Evolutionary conservation across 768 basidiomycete species (phyloP).

Genomic region (Mycena indigotica): DNA sequence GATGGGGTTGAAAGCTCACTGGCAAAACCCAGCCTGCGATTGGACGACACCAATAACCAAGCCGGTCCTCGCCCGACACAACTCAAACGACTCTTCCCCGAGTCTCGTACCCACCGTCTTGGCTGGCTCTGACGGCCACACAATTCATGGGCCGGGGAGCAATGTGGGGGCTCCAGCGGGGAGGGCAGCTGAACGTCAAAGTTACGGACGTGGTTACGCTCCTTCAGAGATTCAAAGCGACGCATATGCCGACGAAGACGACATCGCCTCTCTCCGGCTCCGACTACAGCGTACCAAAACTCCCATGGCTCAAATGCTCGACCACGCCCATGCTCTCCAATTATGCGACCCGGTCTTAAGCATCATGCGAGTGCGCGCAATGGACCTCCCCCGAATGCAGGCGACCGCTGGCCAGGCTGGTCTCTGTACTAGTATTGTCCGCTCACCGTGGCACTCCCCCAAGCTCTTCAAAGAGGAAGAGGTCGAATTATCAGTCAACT

Average conservation of each 20-base stretch:
- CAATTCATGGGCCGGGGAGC: constrained; percentile 13
- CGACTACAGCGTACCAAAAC: constrained; percentile 4
- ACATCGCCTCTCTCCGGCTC: neutral
- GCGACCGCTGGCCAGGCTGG: constrained; percentile 23
- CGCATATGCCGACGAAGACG: constrained; percentile 15
- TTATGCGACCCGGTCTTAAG: constrained; percentile 22
- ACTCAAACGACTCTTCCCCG: constrained; percentile 9
- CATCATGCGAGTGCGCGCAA: constrained; percentile 18
- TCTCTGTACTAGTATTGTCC: constrained; percentile 21
- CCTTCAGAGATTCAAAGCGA: neutral
- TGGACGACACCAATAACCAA: neutral
- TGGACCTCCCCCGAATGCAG: constrained; percentile 23
- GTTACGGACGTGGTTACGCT: no score
- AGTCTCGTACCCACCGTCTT: constrained; percentile 19
- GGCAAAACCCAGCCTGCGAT: constrained; percentile 19
- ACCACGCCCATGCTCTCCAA: constrained; percentile 19
- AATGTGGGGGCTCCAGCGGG: neutral
- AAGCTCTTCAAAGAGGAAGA: constrained; percentile 20
- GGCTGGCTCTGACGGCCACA: constrained; percentile 22
- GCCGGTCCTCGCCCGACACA: neutral
- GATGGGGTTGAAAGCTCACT: constrained; percentile 10
- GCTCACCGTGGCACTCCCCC: constrained; percentile 16
- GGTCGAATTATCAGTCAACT: constrained; percentile 6
- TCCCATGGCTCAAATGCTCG: constrained; percentile 21
- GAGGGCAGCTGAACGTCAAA: neutral